These are phyloP conservation scores for Colletotrichum costaricense DNA, from an alignment of 2,329 filamentous ascomycete genomes.

Conservation along the genomic window DNA sequence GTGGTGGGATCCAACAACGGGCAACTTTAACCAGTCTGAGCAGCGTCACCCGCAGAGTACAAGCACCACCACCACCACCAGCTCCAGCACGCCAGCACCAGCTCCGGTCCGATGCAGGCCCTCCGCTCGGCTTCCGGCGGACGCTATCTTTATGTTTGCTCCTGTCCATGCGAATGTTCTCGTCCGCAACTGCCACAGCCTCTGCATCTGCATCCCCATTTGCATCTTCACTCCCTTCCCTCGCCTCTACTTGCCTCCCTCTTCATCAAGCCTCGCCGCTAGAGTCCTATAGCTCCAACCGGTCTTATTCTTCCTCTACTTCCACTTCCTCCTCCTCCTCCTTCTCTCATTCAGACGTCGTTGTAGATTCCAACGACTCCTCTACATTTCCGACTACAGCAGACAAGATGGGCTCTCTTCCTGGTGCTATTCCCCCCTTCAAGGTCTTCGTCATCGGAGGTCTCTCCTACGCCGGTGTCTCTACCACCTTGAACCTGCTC, in stretches of 20 bases:
- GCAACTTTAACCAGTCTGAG: constrained; percentile 22
- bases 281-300: constrained; percentile 7
- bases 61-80: no score
- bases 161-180: constrained; percentile 13
- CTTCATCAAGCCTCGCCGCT: not conserved
- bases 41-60: constrained; percentile 9
- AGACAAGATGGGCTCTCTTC: constrained; percentile 37
- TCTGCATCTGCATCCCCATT: not conserved
- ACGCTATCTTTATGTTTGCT: constrained; percentile 29
- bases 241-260: constrained; percentile 20
- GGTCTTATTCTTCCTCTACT: not conserved
- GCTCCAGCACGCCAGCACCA: not conserved
- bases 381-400: not conserved
- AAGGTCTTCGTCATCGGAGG: constrained; percentile 75
- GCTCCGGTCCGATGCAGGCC: constrained; percentile 27
- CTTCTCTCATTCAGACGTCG: not conserved
- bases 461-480: constrained; percentile 77
- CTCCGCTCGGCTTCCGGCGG: constrained; percentile 30
- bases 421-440: constrained; percentile 48
- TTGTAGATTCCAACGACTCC: not conserved
- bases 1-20: constrained; percentile 10
- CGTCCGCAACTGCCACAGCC: not conserved
- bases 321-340: not conserved
- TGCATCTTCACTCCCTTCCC: constrained; percentile 18
- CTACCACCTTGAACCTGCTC: constrained; percentile 73